These are phyloP conservation scores for Dactylorhiza incarnata DNA, from an alignment of 106 monocot genomes.

Conservation along the genomic window DNA sequence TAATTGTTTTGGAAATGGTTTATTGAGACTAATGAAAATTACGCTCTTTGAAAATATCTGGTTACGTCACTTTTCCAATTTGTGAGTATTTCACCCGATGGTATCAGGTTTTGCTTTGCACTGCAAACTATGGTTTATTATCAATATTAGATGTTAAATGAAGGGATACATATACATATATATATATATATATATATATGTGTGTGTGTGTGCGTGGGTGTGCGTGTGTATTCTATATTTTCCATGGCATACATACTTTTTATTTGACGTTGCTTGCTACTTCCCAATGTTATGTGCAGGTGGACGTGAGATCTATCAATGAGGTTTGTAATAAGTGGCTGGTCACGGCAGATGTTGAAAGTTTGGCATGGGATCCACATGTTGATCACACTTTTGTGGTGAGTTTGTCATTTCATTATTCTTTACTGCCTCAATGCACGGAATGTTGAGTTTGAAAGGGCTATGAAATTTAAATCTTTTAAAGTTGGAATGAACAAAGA, in stretches of 20 bases:
- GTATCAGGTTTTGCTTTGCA: not conserved
- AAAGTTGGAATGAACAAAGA: not conserved
- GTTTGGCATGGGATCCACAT: slow-evolving; percentile 86
- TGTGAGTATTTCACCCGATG: not conserved
- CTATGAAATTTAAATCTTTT: not conserved
- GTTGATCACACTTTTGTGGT: slow-evolving; percentile 75
- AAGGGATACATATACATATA: no score
- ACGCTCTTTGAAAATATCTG: not conserved
- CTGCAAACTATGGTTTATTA: not conserved
- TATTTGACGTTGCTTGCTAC: not conserved
- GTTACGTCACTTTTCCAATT: not conserved
- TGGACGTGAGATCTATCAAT: slow-evolving; percentile 51
- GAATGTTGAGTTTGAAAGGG: not conserved
- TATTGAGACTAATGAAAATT: not conserved
- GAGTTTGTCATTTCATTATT: not conserved
- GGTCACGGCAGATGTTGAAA: slow-evolving; percentile 74
- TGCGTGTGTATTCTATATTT: not conserved
- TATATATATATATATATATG: no score
- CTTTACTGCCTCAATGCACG: not conserved
- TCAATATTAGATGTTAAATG: not conserved
- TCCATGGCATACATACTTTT: not conserved
- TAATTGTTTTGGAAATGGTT: not conserved
- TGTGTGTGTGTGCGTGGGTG: no score
- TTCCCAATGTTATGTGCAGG: slow-evolving; percentile 31
- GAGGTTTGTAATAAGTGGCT: slow-evolving; percentile 42